Evolutionary conservation across 1,284 basidiomycete species (phyloP).

Genomic region (Fomitopsis betulina): DNA sequence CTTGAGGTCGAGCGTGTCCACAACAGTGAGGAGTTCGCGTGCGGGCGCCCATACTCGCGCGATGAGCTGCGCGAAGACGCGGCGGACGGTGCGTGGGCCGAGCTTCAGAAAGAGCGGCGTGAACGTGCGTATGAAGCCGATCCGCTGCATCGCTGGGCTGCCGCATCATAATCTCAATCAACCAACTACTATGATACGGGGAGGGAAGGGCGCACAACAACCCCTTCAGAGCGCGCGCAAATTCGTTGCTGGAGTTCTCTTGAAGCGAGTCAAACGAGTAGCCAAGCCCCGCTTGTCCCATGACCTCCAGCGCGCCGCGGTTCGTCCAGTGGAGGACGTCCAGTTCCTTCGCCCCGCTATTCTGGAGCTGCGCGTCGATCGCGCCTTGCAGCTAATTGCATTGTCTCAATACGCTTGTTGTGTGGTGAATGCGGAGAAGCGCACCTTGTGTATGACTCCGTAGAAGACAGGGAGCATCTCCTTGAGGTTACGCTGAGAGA

Average conservation of each 20-base stretch:
- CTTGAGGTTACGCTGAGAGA: slow-evolving; percentile 21
- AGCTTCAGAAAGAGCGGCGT: not conserved
- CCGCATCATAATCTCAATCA: too few relatives aligned
- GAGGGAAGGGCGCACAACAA: slow-evolving; percentile 4
- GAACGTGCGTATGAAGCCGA: not conserved
- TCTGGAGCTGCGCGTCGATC: slow-evolving; percentile 9
- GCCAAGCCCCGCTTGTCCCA: slow-evolving; percentile 34
- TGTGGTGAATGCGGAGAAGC: not conserved
- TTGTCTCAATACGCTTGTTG: not conserved
- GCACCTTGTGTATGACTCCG: slow-evolving; percentile 1
- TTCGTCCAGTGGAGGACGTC: slow-evolving; percentile 30
- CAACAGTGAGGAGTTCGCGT: slow-evolving; percentile 28
- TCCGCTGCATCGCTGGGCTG: not conserved
- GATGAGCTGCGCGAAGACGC: slow-evolving; percentile 2
- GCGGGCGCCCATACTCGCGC: slow-evolving; percentile 17
- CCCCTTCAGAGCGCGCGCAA: not conserved
- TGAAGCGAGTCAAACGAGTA: slow-evolving; percentile 29
- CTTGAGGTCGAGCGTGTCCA: slow-evolving; percentile 33
- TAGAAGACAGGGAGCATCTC: slow-evolving; percentile 22
- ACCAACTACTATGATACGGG: too few relatives aligned
- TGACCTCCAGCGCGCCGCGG: slow-evolving; percentile 31
- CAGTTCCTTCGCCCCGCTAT: slow-evolving; percentile 21
- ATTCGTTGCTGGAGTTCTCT: not conserved
- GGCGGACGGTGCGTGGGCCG: slow-evolving; percentile 3
- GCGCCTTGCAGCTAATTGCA: slow-evolving; percentile 15